phyloP scores from a whole-genome alignment of 129 eudicot genomes.

The Sambucus nigra region DNA sequence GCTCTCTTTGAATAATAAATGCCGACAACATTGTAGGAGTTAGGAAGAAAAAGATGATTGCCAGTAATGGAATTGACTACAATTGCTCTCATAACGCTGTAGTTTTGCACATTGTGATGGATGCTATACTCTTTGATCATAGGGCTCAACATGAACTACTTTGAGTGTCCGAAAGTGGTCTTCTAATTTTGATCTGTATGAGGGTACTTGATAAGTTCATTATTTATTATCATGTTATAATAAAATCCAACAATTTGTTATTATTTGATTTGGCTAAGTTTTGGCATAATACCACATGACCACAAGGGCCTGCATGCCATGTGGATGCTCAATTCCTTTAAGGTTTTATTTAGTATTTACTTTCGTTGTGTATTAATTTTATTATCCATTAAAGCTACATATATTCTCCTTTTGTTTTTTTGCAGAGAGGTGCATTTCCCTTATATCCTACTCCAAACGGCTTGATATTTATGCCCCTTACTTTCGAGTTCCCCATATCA shows the following conservation, averaged over 20 bases:
- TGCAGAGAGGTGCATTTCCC: slow-evolving; percentile 98
- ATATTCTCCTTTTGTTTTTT: slow-evolving; percentile 10
- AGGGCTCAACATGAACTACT: background rate
- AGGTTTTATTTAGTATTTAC: background rate
- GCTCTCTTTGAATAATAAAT: slow-evolving; percentile 5
- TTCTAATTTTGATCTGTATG: background rate
- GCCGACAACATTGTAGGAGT: background rate
- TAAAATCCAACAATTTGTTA: background rate
- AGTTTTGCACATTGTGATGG: background rate
- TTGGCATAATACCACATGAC: no score
- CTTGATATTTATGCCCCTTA: slow-evolving; percentile 77
- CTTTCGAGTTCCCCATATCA: slow-evolving; percentile 54
- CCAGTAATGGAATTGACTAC: background rate
- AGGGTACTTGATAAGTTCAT: background rate
- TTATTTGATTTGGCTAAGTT: background rate
- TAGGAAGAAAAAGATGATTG: background rate
- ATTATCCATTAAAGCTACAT: slow-evolving; percentile 7
- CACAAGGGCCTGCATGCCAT: background rate
- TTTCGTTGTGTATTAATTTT: background rate
- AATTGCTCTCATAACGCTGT: background rate
- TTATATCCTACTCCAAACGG: slow-evolving; percentile 51
- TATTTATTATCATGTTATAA: background rate
- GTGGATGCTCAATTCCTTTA: background rate
- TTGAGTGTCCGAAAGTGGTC: background rate
- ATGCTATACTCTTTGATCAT: background rate